Base-by-base conservation (phyloP, 225 moss, liverwort and hornwort species). In the Marchantia polymorpha region DNA sequence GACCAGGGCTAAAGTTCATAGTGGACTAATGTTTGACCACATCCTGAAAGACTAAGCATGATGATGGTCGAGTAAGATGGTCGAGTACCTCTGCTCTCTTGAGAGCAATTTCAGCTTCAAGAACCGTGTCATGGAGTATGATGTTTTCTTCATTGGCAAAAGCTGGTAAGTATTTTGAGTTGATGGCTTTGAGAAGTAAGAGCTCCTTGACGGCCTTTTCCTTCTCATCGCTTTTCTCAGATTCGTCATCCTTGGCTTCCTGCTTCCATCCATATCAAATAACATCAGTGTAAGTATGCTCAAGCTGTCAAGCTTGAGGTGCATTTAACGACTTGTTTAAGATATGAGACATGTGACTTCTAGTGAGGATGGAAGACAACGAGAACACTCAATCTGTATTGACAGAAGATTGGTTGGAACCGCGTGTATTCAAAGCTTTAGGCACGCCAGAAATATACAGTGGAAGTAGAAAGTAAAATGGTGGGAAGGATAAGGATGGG, bases 141-240 rank as follows among this genome's bases (percentile, higher is more conserved):
- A 89, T 80, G 76, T 99, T 99, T 79, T 99, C 97, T 54, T 88
- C 83, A 12, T 86, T 93, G 17, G 97, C 94, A 52, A 99, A 99
- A 52, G 85, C 92, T 9, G 97, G 97, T 87, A 99, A 85, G 73
- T 92, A 99, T 12, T 85, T 82, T 7, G 72, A 84, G 39, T 91
- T 94, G 10, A 93, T 91, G 51, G 92, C 90, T 79, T 99, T 95
- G 17, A 94, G 89, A 26, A 94, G 82, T 0, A 90, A 85, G 65
- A 90, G 90, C 39, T 92, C 90, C 59, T 89, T 91, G 0, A 55
- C 64, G 10, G 82, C 77, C 55, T 87, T 81, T 0, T 87, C 82
- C 23, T 84, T 67, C 7, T 61, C 50, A 67, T 86, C 81, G n/a
- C 68, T 79, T 22, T 79, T 68, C 20, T 87, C 84, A 26, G 29